Conservation (phyloP, 78 protist species). For the Neovahlkampfia damariscottae region DNA sequence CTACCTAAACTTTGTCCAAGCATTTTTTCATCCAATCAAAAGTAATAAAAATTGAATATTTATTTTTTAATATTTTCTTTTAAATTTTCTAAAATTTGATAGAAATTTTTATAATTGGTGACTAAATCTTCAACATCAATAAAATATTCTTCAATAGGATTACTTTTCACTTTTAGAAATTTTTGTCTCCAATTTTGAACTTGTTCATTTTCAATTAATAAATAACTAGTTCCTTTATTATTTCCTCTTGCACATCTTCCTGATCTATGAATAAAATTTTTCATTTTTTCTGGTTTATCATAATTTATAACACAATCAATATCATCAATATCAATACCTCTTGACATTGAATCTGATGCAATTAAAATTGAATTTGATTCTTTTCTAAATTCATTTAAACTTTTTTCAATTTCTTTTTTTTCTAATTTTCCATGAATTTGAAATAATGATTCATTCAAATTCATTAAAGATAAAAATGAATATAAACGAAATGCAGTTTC, state of each 20-base stretch:
- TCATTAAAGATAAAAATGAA: neutral
- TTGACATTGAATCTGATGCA: constrained; percentile 92
- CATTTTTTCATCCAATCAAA: too few relatives aligned
- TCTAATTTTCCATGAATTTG: neutral
- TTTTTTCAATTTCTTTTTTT: neutral
- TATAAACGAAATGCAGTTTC: neutral
- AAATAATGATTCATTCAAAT: neutral
- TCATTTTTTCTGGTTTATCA: constrained; percentile 92
- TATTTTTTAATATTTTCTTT: too few relatives aligned
- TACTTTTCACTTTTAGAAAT: too few relatives aligned
- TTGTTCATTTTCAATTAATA: too few relatives aligned
- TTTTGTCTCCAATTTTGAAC: too few relatives aligned
- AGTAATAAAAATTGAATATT: too few relatives aligned
- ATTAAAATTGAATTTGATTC: constrained; percentile 86
- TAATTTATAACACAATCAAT: constrained; percentile 96
- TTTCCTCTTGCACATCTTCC: constrained; percentile 31
- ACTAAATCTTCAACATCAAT: too few relatives aligned
- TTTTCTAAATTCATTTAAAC: constrained; percentile 66
- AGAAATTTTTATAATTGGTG: too few relatives aligned
- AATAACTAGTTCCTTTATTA: neutral
- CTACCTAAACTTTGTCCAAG: too few relatives aligned
- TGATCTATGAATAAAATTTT: constrained; percentile 90
- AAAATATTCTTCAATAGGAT: too few relatives aligned
- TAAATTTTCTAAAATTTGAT: too few relatives aligned
- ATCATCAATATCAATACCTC: constrained; percentile 97